Percentiles rank a stretch among this genome's conserved stretches.
These are phyloP conservation scores for Pythium pyrilobum DNA, from an alignment of 352 stramenopile genomes.

Conservation along the genomic window DNA sequence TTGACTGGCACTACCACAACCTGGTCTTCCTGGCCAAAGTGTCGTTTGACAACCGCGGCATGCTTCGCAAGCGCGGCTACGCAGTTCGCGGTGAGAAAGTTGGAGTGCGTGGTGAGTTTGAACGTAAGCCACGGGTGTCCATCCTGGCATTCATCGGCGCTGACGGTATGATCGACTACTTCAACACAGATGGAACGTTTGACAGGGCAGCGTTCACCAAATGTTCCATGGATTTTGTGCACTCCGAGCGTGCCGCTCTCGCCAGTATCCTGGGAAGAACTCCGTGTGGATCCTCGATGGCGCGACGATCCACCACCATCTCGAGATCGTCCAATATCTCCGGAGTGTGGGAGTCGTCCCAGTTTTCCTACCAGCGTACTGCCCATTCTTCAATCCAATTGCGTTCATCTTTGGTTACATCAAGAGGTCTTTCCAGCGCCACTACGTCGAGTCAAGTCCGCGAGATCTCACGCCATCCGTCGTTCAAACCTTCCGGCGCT, in stretches of 20 bases:
- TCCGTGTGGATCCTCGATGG: slow-evolving; percentile 33
- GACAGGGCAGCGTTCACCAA: slow-evolving; percentile 14
- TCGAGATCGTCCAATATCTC: slow-evolving; percentile 29
- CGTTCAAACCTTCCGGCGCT: background rate
- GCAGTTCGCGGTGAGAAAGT: slow-evolving; percentile 19
- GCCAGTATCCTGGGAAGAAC: slow-evolving; percentile 16
- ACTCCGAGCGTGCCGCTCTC: slow-evolving; percentile 6
- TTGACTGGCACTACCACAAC: slow-evolving; percentile 20
- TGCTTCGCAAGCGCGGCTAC: slow-evolving; percentile 23
- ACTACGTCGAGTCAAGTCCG: background rate
- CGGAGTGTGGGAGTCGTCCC: slow-evolving; percentile 20
- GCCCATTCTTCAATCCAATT: slow-evolving; percentile 28
- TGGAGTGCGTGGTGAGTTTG: slow-evolving; percentile 16
- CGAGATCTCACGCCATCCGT: background rate
- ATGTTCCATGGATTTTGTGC: slow-evolving; percentile 19
- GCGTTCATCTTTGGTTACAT: slow-evolving; percentile 23
- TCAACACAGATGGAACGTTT: slow-evolving; percentile 23
- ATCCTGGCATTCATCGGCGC: background rate
- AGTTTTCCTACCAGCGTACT: slow-evolving; percentile 26
- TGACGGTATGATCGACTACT: slow-evolving; percentile 21
- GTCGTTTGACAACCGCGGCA: slow-evolving; percentile 24
- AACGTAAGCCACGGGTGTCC: slow-evolving; percentile 22
- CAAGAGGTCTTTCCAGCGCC: background rate
- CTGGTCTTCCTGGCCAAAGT: slow-evolving; percentile 26
- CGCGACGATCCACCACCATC: slow-evolving; percentile 19